A percentile compares a stretch with the other conserved stretches of the same genome.
These are phyloP conservation scores for Pyricularia sp. DNA, from an alignment of 2,329 filamentous ascomycete species.

Conservation along the genomic window DNA sequence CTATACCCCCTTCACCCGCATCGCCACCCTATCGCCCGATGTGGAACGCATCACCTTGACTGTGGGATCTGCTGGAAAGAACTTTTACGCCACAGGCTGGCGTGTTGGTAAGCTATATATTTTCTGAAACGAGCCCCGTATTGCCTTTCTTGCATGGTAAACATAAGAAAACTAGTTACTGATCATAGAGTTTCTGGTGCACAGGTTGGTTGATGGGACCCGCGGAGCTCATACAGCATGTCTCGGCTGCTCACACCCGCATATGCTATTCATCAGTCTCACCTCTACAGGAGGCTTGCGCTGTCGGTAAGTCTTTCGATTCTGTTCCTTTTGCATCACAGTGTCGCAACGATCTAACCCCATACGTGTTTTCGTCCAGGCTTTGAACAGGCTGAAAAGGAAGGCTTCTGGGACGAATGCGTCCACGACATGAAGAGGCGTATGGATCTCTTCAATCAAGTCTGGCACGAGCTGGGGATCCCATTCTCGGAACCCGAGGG, in stretches of 20 bases:
- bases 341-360: not conserved
- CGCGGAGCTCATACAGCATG: slow-evolving; percentile 77
- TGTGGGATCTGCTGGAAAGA: slow-evolving; percentile 92
- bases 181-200: not conserved
- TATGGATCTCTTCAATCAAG: slow-evolving; percentile 72
- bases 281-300: slow-evolving; percentile 85
- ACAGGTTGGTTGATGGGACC: slow-evolving; percentile 81
- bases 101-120: slow-evolving; percentile 46
- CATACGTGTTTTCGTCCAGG: slow-evolving; percentile 20
- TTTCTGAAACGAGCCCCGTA: not conserved
- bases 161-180: not conserved
- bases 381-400: slow-evolving; percentile 75
- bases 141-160: not conserved
- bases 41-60: slow-evolving; percentile 80
- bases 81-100: slow-evolving; percentile 97
- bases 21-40: slow-evolving; percentile 82
- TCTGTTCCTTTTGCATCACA: not conserved
- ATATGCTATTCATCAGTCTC: slow-evolving; percentile 95
- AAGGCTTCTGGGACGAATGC: slow-evolving; percentile 78
- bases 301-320: slow-evolving; percentile 44
- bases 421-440: slow-evolving; percentile 82
- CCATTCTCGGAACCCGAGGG: slow-evolving; percentile 89
- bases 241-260: slow-evolving; percentile 81
- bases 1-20: slow-evolving; percentile 88
- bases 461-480: slow-evolving; percentile 62